These are phyloP conservation scores for Fusarium sp. DNA, from an alignment of 2,329 filamentous ascomycete species.

Conservation along the genomic window DNA sequence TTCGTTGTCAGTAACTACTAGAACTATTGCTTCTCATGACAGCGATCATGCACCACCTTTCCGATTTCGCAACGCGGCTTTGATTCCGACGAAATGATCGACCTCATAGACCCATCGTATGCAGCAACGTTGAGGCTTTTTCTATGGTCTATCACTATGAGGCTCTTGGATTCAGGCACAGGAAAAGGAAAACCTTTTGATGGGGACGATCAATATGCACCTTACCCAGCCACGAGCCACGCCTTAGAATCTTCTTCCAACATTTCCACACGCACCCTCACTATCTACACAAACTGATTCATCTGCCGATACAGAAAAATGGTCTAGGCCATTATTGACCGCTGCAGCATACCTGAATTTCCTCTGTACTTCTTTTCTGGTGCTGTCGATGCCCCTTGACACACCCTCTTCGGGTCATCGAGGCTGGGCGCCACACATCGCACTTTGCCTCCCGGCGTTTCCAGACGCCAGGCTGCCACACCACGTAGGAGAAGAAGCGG, in stretches of 20 bases:
- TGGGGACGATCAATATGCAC: not conserved
- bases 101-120: conserved; percentile 19
- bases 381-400: conserved; percentile 12
- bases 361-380: not conserved
- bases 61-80: conserved; percentile 30
- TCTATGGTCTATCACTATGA: not conserved
- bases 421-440: conserved; percentile 38
- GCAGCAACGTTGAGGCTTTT: conserved; percentile 37
- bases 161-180: conserved; percentile 12
- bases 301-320: conserved; percentile 3
- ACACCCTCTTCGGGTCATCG: conserved; percentile 24
- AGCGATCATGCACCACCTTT: conserved; percentile 8
- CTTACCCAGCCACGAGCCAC: conserved; percentile 1
- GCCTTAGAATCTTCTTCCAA: not conserved
- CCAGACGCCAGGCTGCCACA: conserved; percentile 33
- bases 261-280: not conserved
- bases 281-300: conserved; percentile 1
- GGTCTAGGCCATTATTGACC: conserved; percentile 24
- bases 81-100: conserved; percentile 17
- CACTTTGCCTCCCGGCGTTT: conserved; percentile 41
- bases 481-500: conserved; percentile 25
- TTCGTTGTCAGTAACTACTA: not conserved
- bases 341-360: conserved; percentile 9
- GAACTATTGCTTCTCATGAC: conserved; percentile 2
- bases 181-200: not conserved